phyloP scores from a whole-genome alignment of 805 yeast genomes.

The Candida ovalis region DNA sequence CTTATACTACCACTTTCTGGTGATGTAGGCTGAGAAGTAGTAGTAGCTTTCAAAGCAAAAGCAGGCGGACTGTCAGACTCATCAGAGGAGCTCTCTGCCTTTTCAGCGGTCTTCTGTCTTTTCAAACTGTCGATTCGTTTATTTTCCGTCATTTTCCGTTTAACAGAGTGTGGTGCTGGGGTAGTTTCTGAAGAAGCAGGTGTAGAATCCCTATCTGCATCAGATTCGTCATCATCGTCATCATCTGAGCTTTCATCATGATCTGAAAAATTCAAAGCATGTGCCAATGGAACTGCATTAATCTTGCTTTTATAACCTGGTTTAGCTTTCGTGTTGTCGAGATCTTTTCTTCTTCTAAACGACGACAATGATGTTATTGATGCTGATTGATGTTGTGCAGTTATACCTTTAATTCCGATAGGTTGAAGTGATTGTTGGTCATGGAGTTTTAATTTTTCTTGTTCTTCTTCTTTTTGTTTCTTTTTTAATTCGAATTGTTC shows the following conservation, averaged over 20 bases:
- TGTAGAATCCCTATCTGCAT: conserved; percentile 18
- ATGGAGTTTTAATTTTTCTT: conserved; percentile 6
- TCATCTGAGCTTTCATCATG: conserved; percentile 25
- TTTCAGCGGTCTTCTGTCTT: conserved; percentile 1
- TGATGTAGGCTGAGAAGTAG: conserved; percentile 22
- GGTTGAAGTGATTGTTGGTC: conserved; percentile 4
- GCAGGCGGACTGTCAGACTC: conserved; percentile 15
- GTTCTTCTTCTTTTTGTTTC: conserved; percentile 13
- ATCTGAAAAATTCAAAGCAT: conserved; percentile 45
- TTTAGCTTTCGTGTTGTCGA: conserved; percentile 42
- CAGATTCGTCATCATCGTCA: conserved; percentile 23
- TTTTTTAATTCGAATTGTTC: conserved; percentile 23
- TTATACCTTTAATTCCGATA: conserved; percentile 14
- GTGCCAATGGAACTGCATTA: conserved; percentile 47
- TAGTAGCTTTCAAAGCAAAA: conserved; percentile 5
- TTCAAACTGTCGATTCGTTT: neutral
- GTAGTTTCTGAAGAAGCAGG: conserved; percentile 17
- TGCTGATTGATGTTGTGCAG: conserved; percentile 21
- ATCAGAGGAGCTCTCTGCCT: conserved; percentile 17
- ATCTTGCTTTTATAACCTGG: conserved; percentile 16
- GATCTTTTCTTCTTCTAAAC: conserved; percentile 42
- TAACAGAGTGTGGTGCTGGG: conserved; percentile 17
- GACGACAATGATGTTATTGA: conserved; percentile 20
- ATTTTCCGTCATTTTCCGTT: conserved; percentile 24
- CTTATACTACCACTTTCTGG: conserved; percentile 17